These are phyloP conservation scores for Pachyrhizus erosus DNA, from an alignment of 306 rosid species.

Conservation along the genomic window DNA sequence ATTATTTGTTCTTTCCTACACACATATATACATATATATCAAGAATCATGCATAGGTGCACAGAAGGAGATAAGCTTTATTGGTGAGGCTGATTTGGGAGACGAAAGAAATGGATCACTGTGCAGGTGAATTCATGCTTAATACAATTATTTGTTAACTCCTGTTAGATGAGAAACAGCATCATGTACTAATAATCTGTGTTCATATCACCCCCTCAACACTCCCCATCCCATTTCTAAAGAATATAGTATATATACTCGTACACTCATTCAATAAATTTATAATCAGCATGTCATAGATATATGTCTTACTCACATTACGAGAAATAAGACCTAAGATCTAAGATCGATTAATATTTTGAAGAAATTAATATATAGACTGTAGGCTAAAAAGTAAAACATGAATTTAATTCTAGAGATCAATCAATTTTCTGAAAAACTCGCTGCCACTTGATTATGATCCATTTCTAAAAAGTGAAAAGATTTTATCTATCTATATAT, in stretches of 20 bases:
- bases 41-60: not conserved
- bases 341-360: not conserved
- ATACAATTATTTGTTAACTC: conserved; percentile 19
- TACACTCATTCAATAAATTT: not conserved
- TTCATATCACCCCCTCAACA: not conserved
- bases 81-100: not conserved
- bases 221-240: not conserved
- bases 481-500: not conserved
- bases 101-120: not conserved
- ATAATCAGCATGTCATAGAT: not conserved
- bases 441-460: not conserved
- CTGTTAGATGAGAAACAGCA: not conserved
- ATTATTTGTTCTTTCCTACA: not conserved
- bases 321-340: not conserved
- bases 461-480: not conserved
- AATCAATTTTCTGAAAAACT: not conserved
- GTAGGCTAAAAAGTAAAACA: not conserved
- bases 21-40: too few species aligned
- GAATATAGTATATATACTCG: not conserved
- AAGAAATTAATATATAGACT: not conserved
- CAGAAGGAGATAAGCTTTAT: not conserved
- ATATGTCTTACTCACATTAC: not conserved
- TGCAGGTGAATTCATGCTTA: conserved; percentile 35
- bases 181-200: not conserved
- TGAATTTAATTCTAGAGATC: not conserved